Evolutionary conservation across 2,329 filamentous ascomycete genomes (phyloP), one percentile per base, ranked within the genome.

Genomic region (Colletotrichum caudatum): DNA sequence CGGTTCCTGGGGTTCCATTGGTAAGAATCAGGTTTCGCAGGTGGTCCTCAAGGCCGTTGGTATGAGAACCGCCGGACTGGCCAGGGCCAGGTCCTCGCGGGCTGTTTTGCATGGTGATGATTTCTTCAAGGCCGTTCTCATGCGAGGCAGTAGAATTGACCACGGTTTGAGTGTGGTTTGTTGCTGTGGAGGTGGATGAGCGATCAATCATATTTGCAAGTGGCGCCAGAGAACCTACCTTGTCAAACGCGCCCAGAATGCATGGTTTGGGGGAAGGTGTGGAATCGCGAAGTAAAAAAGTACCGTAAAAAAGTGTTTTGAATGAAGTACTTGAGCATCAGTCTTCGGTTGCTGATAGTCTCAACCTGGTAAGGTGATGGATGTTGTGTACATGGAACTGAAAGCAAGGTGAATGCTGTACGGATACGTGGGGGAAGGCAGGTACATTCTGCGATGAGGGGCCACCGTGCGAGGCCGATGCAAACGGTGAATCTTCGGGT

Each of bases 21-120:
- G 82, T 85, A 61, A 92, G 82, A 39, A 91, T 91, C 78, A 93
- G 85, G 71, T 82, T 84, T 57, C 89, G 86, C 50, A 92, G 80
- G 64, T 86, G 88, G 61, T 87, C 83, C 76, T 92, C 90, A 9
- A 91, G 80, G 50, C 73, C 82, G 78, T 70, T 82, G 81, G 59
- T 79, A 78, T 14, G 78, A 82, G 75, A 82, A 80, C 67, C 80
- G 83, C 48, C 83, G 14, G 62, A 53, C 29, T 56, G 64, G n/a
- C 37, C 66, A 14, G 37, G 5, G 8, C 50, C 63, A 18, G 53
- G 23, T n/a, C 51, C 51, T n/a, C 41, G 54, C n/a, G 64, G 26
- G 33, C 61, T 72, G 39, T 56, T 51, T 16, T 71, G 61, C 70
- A 72, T 72, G 58, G 16, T 57, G 57, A 26, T 9, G 20, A 1